Conservation (phyloP, 2,329 filamentous ascomycete genomes). For the Erysiphe pulchra region DNA sequence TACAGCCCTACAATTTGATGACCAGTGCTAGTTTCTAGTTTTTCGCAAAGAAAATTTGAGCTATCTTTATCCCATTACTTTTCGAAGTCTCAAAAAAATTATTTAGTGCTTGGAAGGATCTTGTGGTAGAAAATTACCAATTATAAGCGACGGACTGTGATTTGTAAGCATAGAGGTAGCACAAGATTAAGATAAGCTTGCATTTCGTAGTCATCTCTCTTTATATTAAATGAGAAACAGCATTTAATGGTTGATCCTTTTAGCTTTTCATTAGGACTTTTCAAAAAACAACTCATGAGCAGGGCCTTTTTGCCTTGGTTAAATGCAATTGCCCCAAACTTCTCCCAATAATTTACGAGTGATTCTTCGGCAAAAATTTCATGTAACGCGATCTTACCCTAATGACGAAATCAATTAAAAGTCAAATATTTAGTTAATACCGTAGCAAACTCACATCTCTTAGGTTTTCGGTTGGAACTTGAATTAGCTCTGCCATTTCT, state of each 20-base stretch:
- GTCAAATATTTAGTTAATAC: background rate
- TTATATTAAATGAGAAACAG: conserved; percentile 93
- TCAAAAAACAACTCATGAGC: conserved; percentile 75
- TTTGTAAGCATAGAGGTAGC: conserved; percentile 1
- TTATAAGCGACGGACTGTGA: conserved; percentile 64
- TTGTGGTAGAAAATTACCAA: conserved; percentile 89
- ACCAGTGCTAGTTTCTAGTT: too few relatives aligned
- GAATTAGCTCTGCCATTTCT: conserved; percentile 92
- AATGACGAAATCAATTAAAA: background rate
- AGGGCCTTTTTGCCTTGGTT: conserved; percentile 85
- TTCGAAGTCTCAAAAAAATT: background rate
- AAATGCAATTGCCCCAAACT: conserved; percentile 94
- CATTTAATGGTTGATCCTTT: conserved; percentile 59
- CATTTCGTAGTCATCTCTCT: conserved; percentile 89
- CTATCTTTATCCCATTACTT: too few relatives aligned
- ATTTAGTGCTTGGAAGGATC: conserved; percentile 26
- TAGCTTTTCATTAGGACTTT: conserved; percentile 47
- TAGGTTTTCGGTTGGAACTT: conserved; percentile 71
- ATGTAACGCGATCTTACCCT: conserved; percentile 88
- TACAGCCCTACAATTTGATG: too few relatives aligned
- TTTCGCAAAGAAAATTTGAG: too few relatives aligned
- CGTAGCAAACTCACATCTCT: conserved; percentile 44
- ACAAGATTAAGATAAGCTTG: conserved; percentile 22
- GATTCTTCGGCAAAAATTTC: conserved; percentile 91
- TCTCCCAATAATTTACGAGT: conserved; percentile 94